These are phyloP conservation scores for Saksenaea oblongispora DNA, from an alignment of 371 early-diverging fungal species.

Conservation along the genomic window DNA sequence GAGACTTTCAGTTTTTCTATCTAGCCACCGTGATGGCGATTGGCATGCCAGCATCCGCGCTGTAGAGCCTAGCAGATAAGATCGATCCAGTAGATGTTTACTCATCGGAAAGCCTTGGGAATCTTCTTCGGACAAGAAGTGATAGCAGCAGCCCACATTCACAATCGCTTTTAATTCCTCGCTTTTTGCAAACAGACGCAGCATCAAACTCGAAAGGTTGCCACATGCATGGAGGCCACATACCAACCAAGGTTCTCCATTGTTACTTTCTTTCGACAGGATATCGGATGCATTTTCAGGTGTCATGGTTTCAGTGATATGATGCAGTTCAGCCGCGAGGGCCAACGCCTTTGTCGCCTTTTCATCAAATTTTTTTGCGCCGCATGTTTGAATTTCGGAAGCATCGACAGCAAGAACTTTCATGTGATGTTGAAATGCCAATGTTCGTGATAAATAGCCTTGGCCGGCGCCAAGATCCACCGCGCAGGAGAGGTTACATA, in stretches of 20 bases:
- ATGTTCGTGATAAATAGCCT: constrained; percentile 77
- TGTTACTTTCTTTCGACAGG: constrained; percentile 23
- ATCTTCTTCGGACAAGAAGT: constrained; percentile 57
- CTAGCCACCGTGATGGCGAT: constrained; percentile 77
- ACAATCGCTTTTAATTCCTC: constrained; percentile 63
- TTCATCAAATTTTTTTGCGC: constrained; percentile 69
- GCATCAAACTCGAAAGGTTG: constrained; percentile 72
- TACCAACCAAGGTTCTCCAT: constrained; percentile 59
- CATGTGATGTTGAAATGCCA: constrained; percentile 69
- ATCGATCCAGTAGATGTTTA: constrained; percentile 22
- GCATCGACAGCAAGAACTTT: constrained; percentile 85
- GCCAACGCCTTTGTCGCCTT: constrained; percentile 45
- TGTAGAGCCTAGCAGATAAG: constrained; percentile 61
- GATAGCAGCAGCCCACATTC: constrained; percentile 89
- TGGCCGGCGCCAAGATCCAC: constrained; percentile 75
- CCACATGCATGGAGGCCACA: constrained; percentile 91
- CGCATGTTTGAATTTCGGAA: constrained; percentile 75
- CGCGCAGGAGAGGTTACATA: constrained; percentile 43
- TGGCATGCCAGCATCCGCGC: constrained; percentile 86
- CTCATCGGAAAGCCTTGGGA: constrained; percentile 72
- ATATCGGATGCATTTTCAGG: constrained; percentile 50
- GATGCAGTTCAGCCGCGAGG: constrained; percentile 26
- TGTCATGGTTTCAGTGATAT: constrained; percentile 56
- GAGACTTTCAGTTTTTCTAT: constrained; percentile 53
- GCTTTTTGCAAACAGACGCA: constrained; percentile 70